Evolutionary conservation across 495 filamentous ascomycete species (phyloP).

Genomic region (Extremus antarcticus): DNA sequence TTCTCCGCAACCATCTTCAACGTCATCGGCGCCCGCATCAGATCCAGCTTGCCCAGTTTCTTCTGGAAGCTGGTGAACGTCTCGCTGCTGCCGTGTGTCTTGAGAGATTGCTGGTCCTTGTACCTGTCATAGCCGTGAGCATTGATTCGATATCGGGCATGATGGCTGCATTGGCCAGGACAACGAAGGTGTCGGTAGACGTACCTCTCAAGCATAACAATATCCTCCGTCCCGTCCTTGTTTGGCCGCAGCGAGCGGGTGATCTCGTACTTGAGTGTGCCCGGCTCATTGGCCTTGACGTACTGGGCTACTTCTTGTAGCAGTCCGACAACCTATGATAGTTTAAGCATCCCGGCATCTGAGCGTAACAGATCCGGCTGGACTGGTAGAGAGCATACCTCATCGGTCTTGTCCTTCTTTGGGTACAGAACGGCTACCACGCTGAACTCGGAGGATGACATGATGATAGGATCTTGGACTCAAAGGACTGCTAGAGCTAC

Average conservation of each 20-base stretch:
- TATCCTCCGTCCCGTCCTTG: conserved; percentile 1
- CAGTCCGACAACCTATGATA: background rate
- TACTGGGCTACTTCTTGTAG: background rate
- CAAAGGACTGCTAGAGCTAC: too few relatives aligned
- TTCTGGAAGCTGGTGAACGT: background rate
- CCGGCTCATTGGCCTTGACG: background rate
- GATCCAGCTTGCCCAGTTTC: background rate
- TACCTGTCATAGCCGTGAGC: background rate
- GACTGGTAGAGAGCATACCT: background rate
- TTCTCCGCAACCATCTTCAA: background rate
- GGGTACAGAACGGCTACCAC: background rate
- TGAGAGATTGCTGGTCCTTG: background rate
- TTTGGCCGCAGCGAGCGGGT: background rate
- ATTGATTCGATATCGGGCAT: too few relatives aligned
- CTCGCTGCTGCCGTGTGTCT: background rate
- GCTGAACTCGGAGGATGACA: background rate
- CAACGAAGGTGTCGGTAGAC: background rate
- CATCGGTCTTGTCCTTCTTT: background rate
- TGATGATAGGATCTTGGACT: too few relatives aligned
- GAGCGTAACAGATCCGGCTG: background rate
- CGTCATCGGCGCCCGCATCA: background rate
- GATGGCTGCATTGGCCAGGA: background rate
- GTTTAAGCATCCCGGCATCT: background rate
- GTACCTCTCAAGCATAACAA: background rate
- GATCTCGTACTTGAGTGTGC: background rate